Evolutionary conservation across 108 stramenopile species (phyloP).

Genomic region (Schizochytrium sp.): DNA sequence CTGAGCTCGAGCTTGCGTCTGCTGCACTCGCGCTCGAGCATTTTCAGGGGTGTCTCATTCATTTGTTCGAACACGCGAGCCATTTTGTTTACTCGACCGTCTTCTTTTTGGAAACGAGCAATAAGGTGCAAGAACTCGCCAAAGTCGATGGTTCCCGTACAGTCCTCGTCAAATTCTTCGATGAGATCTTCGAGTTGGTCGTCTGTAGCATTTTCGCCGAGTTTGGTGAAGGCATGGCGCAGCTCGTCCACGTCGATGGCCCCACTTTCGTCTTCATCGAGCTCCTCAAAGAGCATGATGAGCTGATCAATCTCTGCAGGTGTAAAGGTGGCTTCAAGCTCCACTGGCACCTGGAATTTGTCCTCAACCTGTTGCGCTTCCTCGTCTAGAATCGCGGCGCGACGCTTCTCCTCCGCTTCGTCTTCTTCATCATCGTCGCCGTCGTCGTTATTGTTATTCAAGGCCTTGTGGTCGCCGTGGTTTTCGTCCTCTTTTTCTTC

Average conservation of each 20-base stretch:
- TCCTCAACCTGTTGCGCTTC: neutral
- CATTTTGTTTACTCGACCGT: neutral
- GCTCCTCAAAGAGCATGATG: slow-evolving; percentile 25
- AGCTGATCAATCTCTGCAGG: neutral
- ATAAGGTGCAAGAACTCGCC: neutral
- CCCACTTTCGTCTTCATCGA: slow-evolving; percentile 43
- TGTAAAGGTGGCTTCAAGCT: neutral
- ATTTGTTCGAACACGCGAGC: neutral
- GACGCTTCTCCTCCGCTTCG: neutral
- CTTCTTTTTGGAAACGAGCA: neutral
- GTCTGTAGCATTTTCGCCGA: slow-evolving; percentile 37
- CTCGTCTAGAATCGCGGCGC: neutral
- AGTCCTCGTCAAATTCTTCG: neutral
- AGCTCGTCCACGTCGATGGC: slow-evolving; percentile 40
- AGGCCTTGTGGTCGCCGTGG: no score
- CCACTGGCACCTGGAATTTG: neutral
- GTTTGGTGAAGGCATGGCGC: slow-evolving; percentile 25
- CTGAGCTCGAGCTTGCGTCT: neutral
- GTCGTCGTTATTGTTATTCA: no score
- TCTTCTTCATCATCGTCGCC: neutral
- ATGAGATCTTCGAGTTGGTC: slow-evolving; percentile 29
- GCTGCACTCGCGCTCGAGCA: slow-evolving; percentile 23
- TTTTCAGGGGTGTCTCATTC: slow-evolving; percentile 13
- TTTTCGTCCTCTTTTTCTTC: no score
- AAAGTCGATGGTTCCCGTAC: neutral